These are phyloP conservation scores for Pseudopyricularia javanii DNA, from an alignment of 2,329 filamentous ascomycete species.

Conservation along the genomic window DNA sequence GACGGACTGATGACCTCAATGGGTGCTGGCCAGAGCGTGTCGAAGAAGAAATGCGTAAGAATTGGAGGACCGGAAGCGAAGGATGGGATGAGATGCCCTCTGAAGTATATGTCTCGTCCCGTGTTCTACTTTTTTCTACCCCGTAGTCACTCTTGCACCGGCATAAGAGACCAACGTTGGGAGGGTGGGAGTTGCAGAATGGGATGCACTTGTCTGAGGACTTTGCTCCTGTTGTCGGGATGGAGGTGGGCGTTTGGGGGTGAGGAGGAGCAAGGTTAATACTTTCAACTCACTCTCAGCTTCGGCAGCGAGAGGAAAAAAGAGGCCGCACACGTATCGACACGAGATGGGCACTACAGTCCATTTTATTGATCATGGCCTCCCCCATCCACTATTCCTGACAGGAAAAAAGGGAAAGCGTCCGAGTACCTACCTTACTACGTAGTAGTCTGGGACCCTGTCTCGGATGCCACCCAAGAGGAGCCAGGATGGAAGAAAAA, in stretches of 20 bases:
- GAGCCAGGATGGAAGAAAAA: not conserved
- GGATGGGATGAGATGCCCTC: not conserved
- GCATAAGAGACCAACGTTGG: not conserved
- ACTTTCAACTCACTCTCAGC: not conserved
- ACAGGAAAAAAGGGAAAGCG: not conserved
- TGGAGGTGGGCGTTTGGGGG: not conserved
- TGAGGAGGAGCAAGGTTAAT: too few species aligned
- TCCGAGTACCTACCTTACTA: not conserved
- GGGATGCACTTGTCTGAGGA: too few species aligned
- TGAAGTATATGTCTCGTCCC: not conserved
- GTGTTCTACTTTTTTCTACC: not conserved
- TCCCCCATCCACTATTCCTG: not conserved
- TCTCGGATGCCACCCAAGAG: not conserved
- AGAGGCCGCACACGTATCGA: not conserved
- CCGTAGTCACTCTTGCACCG: not conserved
- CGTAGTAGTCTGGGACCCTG: conserved; percentile 1
- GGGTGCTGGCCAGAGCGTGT: not conserved
- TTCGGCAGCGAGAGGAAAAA: not conserved
- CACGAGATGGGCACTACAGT: not conserved
- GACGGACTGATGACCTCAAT: not conserved
- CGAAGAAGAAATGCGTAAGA: too few species aligned
- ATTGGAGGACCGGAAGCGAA: not conserved
- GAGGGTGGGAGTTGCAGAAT: too few species aligned
- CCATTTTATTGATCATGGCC: not conserved
- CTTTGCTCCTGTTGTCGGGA: too few species aligned